Percentiles rank a stretch among this genome's conserved stretches.
These are phyloP conservation scores for Prunus kanzakura DNA, from an alignment of 306 rosid species.

Conservation along the genomic window DNA sequence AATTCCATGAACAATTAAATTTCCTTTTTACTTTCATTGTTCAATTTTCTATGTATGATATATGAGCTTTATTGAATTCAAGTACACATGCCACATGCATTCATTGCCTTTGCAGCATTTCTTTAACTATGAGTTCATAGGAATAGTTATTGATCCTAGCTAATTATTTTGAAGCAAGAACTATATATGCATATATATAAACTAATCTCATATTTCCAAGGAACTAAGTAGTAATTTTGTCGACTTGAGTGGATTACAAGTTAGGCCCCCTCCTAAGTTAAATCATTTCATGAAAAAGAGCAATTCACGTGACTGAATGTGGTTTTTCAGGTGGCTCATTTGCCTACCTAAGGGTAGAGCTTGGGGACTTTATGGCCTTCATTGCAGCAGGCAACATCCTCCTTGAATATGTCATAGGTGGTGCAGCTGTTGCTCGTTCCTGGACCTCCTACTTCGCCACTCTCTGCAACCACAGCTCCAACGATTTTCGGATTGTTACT, in stretches of 20 bases:
- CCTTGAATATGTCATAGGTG: conserved; percentile 56
- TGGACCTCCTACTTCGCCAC: conserved; percentile 92
- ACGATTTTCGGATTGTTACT: conserved; percentile 55
- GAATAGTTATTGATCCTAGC: background rate
- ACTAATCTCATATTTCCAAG: background rate
- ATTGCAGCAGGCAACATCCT: conserved; percentile 82
- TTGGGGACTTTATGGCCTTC: conserved; percentile 80
- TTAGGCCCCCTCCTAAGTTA: background rate
- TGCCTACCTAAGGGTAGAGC: conserved; percentile 79
- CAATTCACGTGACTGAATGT: background rate
- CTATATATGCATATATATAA: too few species aligned
- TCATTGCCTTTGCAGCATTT: too few species aligned
- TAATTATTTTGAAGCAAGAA: background rate
- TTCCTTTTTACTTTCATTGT: too few species aligned
- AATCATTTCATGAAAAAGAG: too few species aligned
- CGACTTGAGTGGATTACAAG: too few species aligned
- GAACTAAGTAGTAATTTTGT: background rate
- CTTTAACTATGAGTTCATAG: too few species aligned
- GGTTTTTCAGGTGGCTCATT: conserved; percentile 66
- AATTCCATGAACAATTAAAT: too few species aligned
- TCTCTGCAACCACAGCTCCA: conserved; percentile 45
- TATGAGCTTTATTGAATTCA: too few species aligned
- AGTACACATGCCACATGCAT: too few species aligned
- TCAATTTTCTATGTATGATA: too few species aligned
- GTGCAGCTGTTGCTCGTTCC: conserved; percentile 76